A percentile compares a stretch with the other conserved stretches of the same genome.
These are phyloP conservation scores for Niveomyces coronatus DNA, from an alignment of 2,329 filamentous ascomycete genomes.

Conservation along the genomic window DNA sequence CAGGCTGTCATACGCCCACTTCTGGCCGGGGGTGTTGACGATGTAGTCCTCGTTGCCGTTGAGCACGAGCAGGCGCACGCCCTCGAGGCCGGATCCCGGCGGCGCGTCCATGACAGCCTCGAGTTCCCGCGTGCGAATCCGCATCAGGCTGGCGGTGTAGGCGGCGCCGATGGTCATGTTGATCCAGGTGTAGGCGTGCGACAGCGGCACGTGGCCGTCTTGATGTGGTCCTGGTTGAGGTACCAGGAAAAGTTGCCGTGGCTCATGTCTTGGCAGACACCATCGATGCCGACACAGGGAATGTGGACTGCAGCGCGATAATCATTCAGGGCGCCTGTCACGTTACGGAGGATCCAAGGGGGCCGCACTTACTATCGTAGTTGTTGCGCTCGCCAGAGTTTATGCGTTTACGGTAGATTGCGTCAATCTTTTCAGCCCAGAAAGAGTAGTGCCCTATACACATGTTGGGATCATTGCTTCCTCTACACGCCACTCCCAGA, in stretches of 20 bases:
- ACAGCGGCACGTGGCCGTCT: conserved; percentile 12
- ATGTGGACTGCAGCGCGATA: conserved; percentile 11
- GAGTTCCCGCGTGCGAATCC: background rate
- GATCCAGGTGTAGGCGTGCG: conserved; percentile 4
- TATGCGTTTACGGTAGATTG: conserved; percentile 30
- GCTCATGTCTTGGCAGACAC: conserved; percentile 15
- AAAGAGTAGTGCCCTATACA: conserved; percentile 31
- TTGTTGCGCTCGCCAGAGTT: conserved; percentile 28
- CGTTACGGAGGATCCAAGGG: conserved; percentile 15
- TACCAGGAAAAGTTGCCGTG: conserved; percentile 14
- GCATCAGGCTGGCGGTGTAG: background rate
- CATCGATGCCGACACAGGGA: background rate
- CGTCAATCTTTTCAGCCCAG: conserved; percentile 28
- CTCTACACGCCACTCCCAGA: conserved; percentile 1
- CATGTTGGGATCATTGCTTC: background rate
- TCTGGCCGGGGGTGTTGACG: conserved; percentile 15
- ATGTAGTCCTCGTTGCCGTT: conserved; percentile 14
- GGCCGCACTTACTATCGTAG: conserved; percentile 29
- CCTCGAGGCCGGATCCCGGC: conserved; percentile 1
- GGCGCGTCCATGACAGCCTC: conserved; percentile 2
- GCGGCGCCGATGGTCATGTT: background rate
- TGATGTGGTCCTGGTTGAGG: conserved; percentile 12
- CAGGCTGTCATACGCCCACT: conserved; percentile 28
- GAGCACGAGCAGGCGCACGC: conserved; percentile 12
- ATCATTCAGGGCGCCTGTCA: conserved; percentile 25